Percentiles rank a stretch among this genome's conserved stretches.
Conservation (phyloP, 2,329 filamentous ascomycete species). For the Ascocoryne sarcoides region DNA sequence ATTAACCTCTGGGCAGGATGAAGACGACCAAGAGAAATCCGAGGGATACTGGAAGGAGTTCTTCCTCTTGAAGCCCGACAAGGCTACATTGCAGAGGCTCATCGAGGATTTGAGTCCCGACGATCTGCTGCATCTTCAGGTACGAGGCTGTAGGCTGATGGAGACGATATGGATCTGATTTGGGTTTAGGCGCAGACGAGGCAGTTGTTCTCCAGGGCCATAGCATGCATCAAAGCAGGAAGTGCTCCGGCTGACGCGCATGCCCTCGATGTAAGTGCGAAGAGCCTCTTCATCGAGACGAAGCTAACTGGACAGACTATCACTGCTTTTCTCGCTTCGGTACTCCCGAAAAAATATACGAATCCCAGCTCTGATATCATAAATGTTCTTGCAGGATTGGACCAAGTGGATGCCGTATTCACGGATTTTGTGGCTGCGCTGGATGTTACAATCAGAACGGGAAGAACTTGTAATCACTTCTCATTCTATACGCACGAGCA, state of each 20-base stretch:
- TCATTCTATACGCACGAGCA: background rate
- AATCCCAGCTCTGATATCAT: slow-evolving; percentile 96
- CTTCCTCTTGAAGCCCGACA: slow-evolving; percentile 80
- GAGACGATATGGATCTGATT: slow-evolving; percentile 6
- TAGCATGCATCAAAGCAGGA: slow-evolving; percentile 55
- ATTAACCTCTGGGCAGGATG: slow-evolving; percentile 39
- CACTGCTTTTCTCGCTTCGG: slow-evolving; percentile 73
- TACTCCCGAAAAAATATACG: slow-evolving; percentile 83
- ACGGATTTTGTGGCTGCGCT: slow-evolving; percentile 78
- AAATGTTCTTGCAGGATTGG: slow-evolving; percentile 76
- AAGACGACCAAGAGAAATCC: slow-evolving; percentile 59
- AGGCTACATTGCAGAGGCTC: slow-evolving; percentile 55
- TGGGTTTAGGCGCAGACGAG: slow-evolving; percentile 25
- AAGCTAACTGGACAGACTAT: slow-evolving; percentile 62
- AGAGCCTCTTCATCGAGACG: slow-evolving; percentile 7
- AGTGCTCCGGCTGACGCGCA: slow-evolving; percentile 58
- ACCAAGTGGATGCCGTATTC: slow-evolving; percentile 79
- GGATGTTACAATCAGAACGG: slow-evolving; percentile 74
- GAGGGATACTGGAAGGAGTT: slow-evolving; percentile 96
- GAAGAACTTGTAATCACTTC: slow-evolving; percentile 52
- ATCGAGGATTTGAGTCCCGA: slow-evolving; percentile 64
- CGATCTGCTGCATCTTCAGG: slow-evolving; percentile 67
- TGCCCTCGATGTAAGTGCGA: slow-evolving; percentile 68
- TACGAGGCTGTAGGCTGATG: slow-evolving; percentile 40
- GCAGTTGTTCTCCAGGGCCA: slow-evolving; percentile 67